These are phyloP conservation scores for Picea engelmannii DNA, from an alignment of 83 land plant species.

Conservation along the genomic window DNA sequence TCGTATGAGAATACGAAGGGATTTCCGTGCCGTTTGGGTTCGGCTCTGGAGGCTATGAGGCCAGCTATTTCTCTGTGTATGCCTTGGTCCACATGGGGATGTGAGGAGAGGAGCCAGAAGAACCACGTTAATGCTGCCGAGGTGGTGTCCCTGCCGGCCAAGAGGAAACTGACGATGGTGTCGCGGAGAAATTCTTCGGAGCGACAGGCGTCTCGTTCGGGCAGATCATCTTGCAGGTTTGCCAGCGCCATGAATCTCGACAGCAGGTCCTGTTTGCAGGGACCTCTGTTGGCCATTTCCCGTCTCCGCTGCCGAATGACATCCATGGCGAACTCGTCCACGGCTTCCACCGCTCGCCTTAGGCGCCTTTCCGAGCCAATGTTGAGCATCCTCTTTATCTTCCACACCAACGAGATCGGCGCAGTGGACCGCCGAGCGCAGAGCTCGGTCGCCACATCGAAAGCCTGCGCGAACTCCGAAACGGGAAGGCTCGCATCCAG, in stretches of 20 bases:
- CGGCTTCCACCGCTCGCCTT: conserved; percentile 13
- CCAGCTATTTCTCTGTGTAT: neutral
- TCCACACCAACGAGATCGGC: conserved; percentile 23
- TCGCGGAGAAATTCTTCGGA: conserved; percentile 32
- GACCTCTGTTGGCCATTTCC: neutral
- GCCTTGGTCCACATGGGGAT: conserved; percentile 21
- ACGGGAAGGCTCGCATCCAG: conserved; percentile 8
- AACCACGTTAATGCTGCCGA: conserved; percentile 48
- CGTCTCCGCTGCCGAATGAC: conserved; percentile 14
- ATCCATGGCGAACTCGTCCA: conserved; percentile 16
- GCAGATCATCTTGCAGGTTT: neutral
- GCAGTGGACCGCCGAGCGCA: conserved; percentile 12
- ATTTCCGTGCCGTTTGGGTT: neutral
- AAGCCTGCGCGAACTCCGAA: conserved; percentile 18
- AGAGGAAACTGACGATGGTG: conserved; percentile 37
- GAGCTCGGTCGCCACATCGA: conserved; percentile 35
- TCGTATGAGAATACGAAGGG: conserved; percentile 24
- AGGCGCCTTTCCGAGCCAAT: conserved; percentile 28
- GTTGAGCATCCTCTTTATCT: conserved; percentile 23
- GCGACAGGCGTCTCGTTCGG: neutral
- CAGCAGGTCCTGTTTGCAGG: conserved; percentile 25
- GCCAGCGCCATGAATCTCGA: conserved; percentile 30
- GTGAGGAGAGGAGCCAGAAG: conserved; percentile 32
- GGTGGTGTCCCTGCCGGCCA: conserved; percentile 50
- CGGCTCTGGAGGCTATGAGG: neutral